Evolutionary conservation across 306 rosid species (phyloP).

Genomic region (Mimosa pudica): DNA sequence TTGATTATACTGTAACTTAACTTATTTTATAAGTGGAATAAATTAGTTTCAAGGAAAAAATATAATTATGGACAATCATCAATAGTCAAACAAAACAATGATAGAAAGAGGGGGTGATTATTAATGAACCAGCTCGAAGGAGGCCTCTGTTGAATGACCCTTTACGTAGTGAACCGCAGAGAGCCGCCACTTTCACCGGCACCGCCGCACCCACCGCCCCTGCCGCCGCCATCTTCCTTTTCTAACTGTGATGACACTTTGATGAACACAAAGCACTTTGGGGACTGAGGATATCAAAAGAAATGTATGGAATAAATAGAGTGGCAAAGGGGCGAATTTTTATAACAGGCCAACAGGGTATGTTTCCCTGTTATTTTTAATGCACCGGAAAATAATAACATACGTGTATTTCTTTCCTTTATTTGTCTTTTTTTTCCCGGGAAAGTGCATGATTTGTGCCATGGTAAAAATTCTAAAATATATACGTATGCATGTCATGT

Average conservation of each 20-base stretch:
- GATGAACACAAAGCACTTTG: background rate
- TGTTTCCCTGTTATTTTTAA: too few relatives aligned
- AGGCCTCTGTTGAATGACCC: conserved; percentile 59
- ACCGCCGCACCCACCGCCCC: conserved; percentile 1
- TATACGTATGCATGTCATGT: too few relatives aligned
- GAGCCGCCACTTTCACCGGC: conserved; percentile 47
- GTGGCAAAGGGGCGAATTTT: background rate
- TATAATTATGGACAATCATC: too few relatives aligned
- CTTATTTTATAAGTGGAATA: too few relatives aligned
- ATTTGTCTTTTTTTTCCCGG: too few relatives aligned
- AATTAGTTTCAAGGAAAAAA: too few relatives aligned
- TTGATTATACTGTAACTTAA: too few relatives aligned
- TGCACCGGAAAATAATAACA: too few relatives aligned
- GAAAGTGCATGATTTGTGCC: too few relatives aligned
- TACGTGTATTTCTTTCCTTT: too few relatives aligned
- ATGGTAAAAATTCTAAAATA: too few relatives aligned
- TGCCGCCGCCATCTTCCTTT: background rate
- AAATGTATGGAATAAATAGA: background rate
- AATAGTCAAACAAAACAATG: background rate
- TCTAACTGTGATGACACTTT: background rate
- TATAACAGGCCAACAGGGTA: too few relatives aligned
- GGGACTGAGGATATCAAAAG: background rate
- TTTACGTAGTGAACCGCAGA: conserved; percentile 55
- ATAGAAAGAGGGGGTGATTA: background rate
- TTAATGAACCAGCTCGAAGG: conserved; percentile 48